Percentiles rank a stretch among this genome's conserved stretches.
Conservation (phyloP, 2,329 filamentous ascomycete genomes). For the Trematosphaeria pertusa region DNA sequence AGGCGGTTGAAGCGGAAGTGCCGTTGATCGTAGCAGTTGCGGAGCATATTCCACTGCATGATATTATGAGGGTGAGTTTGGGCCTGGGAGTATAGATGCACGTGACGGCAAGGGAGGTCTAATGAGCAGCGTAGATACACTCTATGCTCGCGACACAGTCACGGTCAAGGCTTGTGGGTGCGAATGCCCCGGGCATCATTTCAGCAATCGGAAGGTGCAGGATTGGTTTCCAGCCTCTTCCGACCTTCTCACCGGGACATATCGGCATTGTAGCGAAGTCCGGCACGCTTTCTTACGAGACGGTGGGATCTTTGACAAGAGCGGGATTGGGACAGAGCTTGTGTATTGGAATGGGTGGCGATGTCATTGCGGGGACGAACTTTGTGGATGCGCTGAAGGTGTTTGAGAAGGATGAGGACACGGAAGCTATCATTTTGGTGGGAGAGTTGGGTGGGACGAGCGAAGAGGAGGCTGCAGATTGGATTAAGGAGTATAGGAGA, state of each 20-base stretch:
- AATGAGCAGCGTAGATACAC: slow-evolving; percentile 61
- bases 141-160: slow-evolving; percentile 75
- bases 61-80: slow-evolving; percentile 70
- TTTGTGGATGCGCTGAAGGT: slow-evolving; percentile 74
- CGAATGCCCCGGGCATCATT: slow-evolving; percentile 84
- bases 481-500: slow-evolving; percentile 71
- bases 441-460: slow-evolving; percentile 75
- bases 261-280: slow-evolving; percentile 82
- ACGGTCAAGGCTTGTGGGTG: slow-evolving; percentile 75
- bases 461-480: slow-evolving; percentile 75
- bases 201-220: slow-evolving; percentile 73
- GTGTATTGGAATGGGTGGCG: slow-evolving; percentile 79
- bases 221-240: slow-evolving; percentile 78
- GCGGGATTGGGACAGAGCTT: slow-evolving; percentile 79
- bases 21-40: slow-evolving; percentile 80
- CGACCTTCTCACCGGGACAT: slow-evolving; percentile 72
- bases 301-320: slow-evolving; percentile 75
- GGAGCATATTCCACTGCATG: slow-evolving; percentile 80
- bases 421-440: slow-evolving; percentile 74
- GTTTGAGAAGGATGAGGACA: slow-evolving; percentile 70
- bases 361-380: slow-evolving; percentile 75
- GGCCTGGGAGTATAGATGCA: background rate
- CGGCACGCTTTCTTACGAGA: slow-evolving; percentile 80
- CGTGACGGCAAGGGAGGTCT: background rate
- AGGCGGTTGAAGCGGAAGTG: slow-evolving; percentile 80